phyloP scores from a whole-genome alignment of 768 basidiomycete genomes.

The Russula brevipes region DNA sequence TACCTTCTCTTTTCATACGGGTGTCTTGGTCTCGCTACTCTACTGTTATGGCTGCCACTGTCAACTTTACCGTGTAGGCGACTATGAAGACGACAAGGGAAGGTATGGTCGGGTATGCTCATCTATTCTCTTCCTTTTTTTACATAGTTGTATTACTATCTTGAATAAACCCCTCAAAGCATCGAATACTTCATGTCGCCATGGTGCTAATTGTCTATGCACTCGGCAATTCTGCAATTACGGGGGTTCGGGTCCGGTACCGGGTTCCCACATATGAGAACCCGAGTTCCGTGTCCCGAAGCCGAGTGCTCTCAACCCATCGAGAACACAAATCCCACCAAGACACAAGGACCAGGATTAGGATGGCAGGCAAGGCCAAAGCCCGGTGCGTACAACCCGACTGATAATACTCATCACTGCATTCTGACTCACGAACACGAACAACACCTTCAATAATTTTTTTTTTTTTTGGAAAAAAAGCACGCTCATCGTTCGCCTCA shows the following conservation, averaged over 20 bases:
- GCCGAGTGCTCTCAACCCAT: no score
- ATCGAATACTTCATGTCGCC: not conserved
- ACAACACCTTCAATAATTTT: no score
- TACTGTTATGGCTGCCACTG: not conserved
- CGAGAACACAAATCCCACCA: no score
- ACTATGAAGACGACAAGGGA: constrained; percentile 4
- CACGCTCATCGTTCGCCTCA: constrained; percentile 79
- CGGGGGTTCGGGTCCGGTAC: no score
- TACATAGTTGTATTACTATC: constrained; percentile 18
- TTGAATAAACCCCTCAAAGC: not conserved
- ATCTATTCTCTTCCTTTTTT: not conserved
- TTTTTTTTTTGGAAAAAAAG: constrained; percentile 29
- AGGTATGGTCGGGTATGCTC: constrained; percentile 5
- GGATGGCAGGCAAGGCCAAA: constrained; percentile 59
- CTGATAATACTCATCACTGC: not conserved
- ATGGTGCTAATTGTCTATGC: no score
- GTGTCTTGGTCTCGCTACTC: not conserved
- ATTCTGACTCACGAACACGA: not conserved
- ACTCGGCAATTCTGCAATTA: no score
- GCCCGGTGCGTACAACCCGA: constrained; percentile 41
- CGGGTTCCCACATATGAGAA: not conserved
- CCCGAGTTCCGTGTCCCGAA: no score
- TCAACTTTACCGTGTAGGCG: constrained; percentile 2
- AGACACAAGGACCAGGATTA: no score
- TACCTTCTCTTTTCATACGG: not conserved